These are phyloP conservation scores for Fusarium lateritium DNA, from an alignment of 2,329 filamentous ascomycete species.

Conservation along the genomic window DNA sequence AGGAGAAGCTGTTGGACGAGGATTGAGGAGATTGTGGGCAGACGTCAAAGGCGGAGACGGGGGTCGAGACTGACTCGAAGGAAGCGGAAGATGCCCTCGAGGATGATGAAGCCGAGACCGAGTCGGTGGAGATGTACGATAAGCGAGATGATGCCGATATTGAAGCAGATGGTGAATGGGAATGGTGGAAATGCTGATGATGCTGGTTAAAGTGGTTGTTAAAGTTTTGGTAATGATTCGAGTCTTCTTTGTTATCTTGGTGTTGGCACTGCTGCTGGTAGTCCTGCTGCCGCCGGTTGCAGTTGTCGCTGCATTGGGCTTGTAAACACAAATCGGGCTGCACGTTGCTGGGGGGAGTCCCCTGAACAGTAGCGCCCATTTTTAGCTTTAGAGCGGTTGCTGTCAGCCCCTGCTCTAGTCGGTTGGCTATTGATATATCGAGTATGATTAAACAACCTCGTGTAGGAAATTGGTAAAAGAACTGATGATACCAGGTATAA, in stretches of 20 bases:
- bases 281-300: slow-evolving; percentile 15
- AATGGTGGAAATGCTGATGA: slow-evolving; percentile 49
- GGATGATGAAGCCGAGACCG: slow-evolving; percentile 37
- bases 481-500: background rate
- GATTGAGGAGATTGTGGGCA: slow-evolving; percentile 28
- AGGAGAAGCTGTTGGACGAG: slow-evolving; percentile 23
- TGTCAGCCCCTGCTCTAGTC: slow-evolving; percentile 19
- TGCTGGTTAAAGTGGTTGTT: slow-evolving; percentile 46
- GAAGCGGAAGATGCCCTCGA: slow-evolving; percentile 43
- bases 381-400: slow-evolving; percentile 35
- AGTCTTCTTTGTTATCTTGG: slow-evolving; percentile 20
- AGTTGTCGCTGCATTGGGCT: slow-evolving; percentile 31
- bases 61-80: slow-evolving; percentile 43
- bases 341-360: slow-evolving; percentile 53
- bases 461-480: slow-evolving; percentile 3
- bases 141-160: slow-evolving; percentile 45
- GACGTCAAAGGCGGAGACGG: slow-evolving; percentile 41
- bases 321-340: slow-evolving; percentile 62
- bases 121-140: slow-evolving; percentile 48
- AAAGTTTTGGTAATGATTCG: slow-evolving; percentile 33
- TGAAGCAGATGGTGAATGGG: slow-evolving; percentile 46
- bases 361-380: slow-evolving; percentile 46
- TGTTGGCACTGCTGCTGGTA: slow-evolving; percentile 17
- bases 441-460: slow-evolving; percentile 9
- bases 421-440: slow-evolving; percentile 8